Evolutionary conservation across 1,284 basidiomycete genomes (phyloP).

Genomic region (Somion occarium): DNA sequence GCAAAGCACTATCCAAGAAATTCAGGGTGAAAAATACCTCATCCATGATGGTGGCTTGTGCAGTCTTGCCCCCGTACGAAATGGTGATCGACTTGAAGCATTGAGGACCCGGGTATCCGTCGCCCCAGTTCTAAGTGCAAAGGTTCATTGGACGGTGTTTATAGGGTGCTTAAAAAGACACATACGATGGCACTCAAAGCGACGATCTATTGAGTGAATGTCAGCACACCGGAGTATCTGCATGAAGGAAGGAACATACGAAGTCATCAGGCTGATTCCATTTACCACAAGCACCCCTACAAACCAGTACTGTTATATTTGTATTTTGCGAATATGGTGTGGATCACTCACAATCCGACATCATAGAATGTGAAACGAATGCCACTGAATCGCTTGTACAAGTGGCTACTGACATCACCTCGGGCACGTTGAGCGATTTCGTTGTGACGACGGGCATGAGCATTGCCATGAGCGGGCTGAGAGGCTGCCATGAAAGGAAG

Average conservation of each 20-base stretch:
- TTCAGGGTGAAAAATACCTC: slow-evolving; percentile 36
- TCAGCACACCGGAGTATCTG: background rate
- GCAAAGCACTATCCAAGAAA: slow-evolving; percentile 4
- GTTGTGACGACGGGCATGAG: slow-evolving; percentile 26
- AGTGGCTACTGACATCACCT: slow-evolving; percentile 14
- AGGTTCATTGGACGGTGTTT: slow-evolving; percentile 5
- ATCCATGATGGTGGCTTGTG: slow-evolving; percentile 62
- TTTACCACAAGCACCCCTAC: slow-evolving; percentile 53
- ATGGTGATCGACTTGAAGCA: slow-evolving; percentile 68
- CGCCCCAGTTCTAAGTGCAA: slow-evolving; percentile 46
- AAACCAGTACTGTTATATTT: slow-evolving; percentile 3
- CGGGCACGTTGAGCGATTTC: slow-evolving; percentile 22
- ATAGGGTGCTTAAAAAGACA: slow-evolving; percentile 5
- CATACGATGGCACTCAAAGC: slow-evolving; percentile 37
- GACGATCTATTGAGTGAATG: slow-evolving; percentile 30
- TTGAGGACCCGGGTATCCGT: slow-evolving; percentile 52
- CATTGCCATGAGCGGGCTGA: slow-evolving; percentile 14
- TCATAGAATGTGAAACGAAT: slow-evolving; percentile 43
- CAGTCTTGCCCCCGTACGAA: slow-evolving; percentile 56
- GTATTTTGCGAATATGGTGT: background rate
- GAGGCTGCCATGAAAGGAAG: slow-evolving; percentile 25
- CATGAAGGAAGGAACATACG: slow-evolving; percentile 35
- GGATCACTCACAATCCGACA: slow-evolving; percentile 45
- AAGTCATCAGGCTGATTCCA: slow-evolving; percentile 41
- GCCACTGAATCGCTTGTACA: slow-evolving; percentile 18